phyloP scores from a whole-genome alignment of 2,329 filamentous ascomycete genomes.

The Escovopsis weberi region DNA sequence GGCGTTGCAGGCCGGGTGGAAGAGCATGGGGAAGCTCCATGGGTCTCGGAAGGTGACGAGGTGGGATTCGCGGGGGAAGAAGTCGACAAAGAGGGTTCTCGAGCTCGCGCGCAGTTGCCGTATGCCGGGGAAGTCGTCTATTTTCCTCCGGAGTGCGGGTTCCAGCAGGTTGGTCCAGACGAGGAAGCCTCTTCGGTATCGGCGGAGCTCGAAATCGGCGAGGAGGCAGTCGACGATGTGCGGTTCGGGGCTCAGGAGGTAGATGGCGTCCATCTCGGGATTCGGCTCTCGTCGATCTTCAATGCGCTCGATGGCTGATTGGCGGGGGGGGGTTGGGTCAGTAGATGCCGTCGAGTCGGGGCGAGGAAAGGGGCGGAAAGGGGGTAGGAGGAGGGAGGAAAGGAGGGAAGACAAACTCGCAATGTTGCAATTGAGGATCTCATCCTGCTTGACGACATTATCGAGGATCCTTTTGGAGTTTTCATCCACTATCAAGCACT shows the following conservation, averaged over 20 bases:
- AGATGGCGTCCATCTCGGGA: conserved; percentile 86
- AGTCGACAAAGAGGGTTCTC: conserved; percentile 75
- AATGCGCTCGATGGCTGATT: conserved; percentile 79
- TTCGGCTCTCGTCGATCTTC: conserved; percentile 74
- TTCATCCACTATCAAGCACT: conserved; percentile 84
- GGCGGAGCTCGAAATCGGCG: conserved; percentile 73
- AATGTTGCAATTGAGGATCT: conserved; percentile 92
- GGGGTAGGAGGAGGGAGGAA: neutral
- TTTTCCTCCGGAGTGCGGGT: conserved; percentile 52
- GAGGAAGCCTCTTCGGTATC: conserved; percentile 66
- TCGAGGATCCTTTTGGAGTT: conserved; percentile 73
- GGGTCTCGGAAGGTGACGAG: conserved; percentile 86
- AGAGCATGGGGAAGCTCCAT: conserved; percentile 88
- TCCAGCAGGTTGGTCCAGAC: conserved; percentile 75
- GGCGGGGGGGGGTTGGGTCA: conserved; percentile 5
- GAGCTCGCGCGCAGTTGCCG: conserved; percentile 67
- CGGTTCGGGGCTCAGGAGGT: conserved; percentile 71
- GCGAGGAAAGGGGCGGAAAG: conserved; percentile 5
- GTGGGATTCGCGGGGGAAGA: conserved; percentile 79
- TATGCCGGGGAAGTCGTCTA: conserved; percentile 56
- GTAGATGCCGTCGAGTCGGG: conserved; percentile 1
- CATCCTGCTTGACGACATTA: conserved; percentile 86
- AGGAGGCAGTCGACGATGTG: conserved; percentile 90
- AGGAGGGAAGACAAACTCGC: conserved; percentile 50
- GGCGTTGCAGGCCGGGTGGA: conserved; percentile 77